phyloP scores from a whole-genome alignment of 768 basidiomycete genomes.

The Boletales sp. region DNA sequence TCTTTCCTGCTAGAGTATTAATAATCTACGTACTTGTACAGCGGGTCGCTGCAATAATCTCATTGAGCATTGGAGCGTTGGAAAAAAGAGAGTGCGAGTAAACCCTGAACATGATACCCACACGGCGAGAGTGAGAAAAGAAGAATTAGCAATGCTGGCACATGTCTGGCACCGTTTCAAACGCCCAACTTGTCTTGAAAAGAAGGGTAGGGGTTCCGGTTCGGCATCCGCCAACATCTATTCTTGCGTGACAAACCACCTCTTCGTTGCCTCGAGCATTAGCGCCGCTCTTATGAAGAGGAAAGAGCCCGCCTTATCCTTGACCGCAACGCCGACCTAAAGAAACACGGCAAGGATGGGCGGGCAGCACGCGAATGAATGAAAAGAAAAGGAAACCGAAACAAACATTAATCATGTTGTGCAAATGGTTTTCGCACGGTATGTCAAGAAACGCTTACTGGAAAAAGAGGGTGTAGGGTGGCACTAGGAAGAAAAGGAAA shows the following conservation, averaged over 20 bases:
- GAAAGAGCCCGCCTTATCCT: conserved; percentile 20
- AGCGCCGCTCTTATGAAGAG: conserved; percentile 20
- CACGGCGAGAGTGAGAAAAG: neutral
- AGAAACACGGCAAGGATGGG: conserved; percentile 12
- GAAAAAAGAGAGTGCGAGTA: neutral
- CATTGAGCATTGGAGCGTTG: neutral
- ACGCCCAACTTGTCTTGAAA: neutral
- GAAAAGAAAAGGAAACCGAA: neutral
- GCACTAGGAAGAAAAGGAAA: neutral
- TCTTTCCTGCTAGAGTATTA: conserved; percentile 18
- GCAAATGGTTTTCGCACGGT: conserved; percentile 15
- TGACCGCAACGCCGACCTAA: conserved; percentile 6
- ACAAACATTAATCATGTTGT: neutral
- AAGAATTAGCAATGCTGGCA: too few species aligned
- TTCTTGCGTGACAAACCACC: conserved; percentile 31
- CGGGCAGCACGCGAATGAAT: conserved; percentile 14
- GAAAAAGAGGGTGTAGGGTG: neutral
- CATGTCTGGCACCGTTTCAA: conserved; percentile 20
- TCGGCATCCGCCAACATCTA: conserved; percentile 3
- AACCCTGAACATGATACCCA: neutral
- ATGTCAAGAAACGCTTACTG: neutral
- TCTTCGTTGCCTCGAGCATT: conserved; percentile 24
- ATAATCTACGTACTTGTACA: conserved; percentile 10
- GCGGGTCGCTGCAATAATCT: conserved; percentile 20
- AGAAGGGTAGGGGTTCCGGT: neutral